These are phyloP conservation scores for Neopestalotiopsis rosae DNA, from an alignment of 2,329 filamentous ascomycete genomes.

Conservation along the genomic window DNA sequence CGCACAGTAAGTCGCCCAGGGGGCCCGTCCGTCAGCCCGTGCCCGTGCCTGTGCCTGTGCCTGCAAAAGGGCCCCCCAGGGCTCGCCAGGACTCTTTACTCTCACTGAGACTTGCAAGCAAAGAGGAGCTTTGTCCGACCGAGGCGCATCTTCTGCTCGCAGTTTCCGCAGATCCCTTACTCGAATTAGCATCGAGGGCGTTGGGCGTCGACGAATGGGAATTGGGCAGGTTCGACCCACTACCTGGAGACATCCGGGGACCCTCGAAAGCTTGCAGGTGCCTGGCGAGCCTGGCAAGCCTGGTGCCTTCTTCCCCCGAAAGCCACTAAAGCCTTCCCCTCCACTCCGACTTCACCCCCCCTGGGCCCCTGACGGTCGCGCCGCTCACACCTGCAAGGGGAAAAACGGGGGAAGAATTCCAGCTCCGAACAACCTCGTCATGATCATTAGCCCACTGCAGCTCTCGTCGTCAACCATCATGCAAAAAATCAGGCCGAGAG, in stretches of 20 bases:
- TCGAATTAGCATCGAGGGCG: not conserved
- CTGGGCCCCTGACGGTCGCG: not conserved
- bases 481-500: not conserved
- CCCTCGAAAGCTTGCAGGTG: slow-evolving; percentile 11
- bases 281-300: not conserved
- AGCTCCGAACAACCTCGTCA: not conserved
- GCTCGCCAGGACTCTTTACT: no score
- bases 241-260: not conserved
- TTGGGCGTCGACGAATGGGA: slow-evolving; percentile 12
- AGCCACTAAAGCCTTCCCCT: not conserved
- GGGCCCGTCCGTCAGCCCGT: not conserved
- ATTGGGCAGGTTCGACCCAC: not conserved
- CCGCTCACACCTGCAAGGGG: slow-evolving; percentile 10
- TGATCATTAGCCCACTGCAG: not conserved
- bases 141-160: slow-evolving; percentile 6
- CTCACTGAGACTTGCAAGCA: not conserved
- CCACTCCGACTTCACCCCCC: no score
- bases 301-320: not conserved
- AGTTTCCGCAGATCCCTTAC: slow-evolving; percentile 4
- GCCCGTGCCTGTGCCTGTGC: no score
- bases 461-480: not conserved
- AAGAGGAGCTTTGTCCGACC: slow-evolving; percentile 2
- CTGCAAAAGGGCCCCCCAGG: no score
- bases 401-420: not conserved
- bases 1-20: not conserved